phyloP scores from a whole-genome alignment of 2,329 filamentous ascomycete genomes.

The Coniochaeta sp. region DNA sequence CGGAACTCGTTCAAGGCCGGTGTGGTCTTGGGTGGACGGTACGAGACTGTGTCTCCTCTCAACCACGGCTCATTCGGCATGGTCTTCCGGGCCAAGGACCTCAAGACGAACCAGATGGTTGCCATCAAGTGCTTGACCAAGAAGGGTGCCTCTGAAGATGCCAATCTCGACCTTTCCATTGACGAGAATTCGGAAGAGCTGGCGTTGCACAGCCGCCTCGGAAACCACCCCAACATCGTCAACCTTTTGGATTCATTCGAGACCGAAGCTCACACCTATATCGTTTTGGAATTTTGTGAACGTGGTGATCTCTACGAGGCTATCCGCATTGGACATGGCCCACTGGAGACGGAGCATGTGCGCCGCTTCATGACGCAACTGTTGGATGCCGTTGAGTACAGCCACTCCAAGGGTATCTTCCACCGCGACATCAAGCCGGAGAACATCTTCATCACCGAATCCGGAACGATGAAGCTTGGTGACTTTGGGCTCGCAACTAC shows the following conservation, averaged over 20 bases:
- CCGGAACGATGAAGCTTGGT: slow-evolving; percentile 88
- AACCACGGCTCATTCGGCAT: slow-evolving; percentile 99
- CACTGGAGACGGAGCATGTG: slow-evolving; percentile 91
- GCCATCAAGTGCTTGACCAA: slow-evolving; percentile 97
- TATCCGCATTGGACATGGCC: slow-evolving; percentile 81
- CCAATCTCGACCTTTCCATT: slow-evolving; percentile 58
- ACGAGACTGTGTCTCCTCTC: slow-evolving; percentile 84
- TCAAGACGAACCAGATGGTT: slow-evolving; percentile 68
- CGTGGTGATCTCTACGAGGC: slow-evolving; percentile 97
- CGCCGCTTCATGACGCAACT: slow-evolving; percentile 96
- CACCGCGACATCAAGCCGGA: slow-evolving; percentile 99
- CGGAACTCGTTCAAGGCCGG: slow-evolving; percentile 73
- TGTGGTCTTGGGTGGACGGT: slow-evolving; percentile 80
- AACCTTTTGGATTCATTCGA: slow-evolving; percentile 88
- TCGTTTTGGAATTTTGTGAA: slow-evolving; percentile 91
- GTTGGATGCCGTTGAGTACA: slow-evolving; percentile 79
- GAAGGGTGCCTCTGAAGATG: slow-evolving; percentile 54
- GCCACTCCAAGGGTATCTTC: slow-evolving; percentile 85
- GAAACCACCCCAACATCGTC: slow-evolving; percentile 83
- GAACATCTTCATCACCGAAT: slow-evolving; percentile 90
- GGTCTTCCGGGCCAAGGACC: slow-evolving; percentile 89
- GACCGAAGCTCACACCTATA: slow-evolving; percentile 80
- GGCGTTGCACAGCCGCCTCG: slow-evolving; percentile 71
- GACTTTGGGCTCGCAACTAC: slow-evolving; percentile 92
- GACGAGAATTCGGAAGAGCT: slow-evolving; percentile 81